Conservation (phyloP, 352 stramenopile genomes). For the Pythium myriotylum region DNA sequence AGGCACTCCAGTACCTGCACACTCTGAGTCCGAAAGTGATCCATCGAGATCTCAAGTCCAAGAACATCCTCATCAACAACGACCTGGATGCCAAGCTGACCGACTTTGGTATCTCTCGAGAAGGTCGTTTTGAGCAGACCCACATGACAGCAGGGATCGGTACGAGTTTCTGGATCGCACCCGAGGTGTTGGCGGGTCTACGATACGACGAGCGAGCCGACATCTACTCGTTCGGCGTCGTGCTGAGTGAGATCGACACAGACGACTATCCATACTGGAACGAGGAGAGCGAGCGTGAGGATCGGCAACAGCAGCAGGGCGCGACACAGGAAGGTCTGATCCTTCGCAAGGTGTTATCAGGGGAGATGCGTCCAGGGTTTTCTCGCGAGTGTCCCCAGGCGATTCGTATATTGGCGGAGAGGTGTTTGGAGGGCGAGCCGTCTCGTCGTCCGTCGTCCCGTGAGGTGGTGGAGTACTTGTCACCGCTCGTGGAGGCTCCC, state of each 20-base stretch:
- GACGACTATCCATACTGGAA: slow-evolving; percentile 23
- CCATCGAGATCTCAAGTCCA: slow-evolving; percentile 37
- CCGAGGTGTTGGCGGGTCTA: slow-evolving; percentile 16
- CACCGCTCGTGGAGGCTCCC: no score
- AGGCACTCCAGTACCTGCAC: slow-evolving; percentile 60
- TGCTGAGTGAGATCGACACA: slow-evolving; percentile 24
- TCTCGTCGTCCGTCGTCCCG: neutral
- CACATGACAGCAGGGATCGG: slow-evolving; percentile 23
- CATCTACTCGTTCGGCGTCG: slow-evolving; percentile 24
- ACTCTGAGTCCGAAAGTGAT: slow-evolving; percentile 49
- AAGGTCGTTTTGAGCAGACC: slow-evolving; percentile 7
- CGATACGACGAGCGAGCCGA: slow-evolving; percentile 21
- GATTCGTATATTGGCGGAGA: slow-evolving; percentile 3
- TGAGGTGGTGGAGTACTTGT: slow-evolving; percentile 4
- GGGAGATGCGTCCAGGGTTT: slow-evolving; percentile 10
- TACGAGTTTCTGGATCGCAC: slow-evolving; percentile 25
- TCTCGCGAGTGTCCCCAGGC: slow-evolving; percentile 2
- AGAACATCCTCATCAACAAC: slow-evolving; percentile 28
- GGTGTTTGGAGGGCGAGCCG: slow-evolving; percentile 12
- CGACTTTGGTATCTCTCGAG: slow-evolving; percentile 28
- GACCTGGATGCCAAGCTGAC: slow-evolving; percentile 25
- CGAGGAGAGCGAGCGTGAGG: neutral
- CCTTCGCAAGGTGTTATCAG: slow-evolving; percentile 11
- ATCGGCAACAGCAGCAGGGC: neutral
- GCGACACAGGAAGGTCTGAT: neutral